Percentiles rank a stretch among this genome's conserved stretches.
phyloP scores from a whole-genome alignment of 148 eudicot genomes.

The Tetragonia tetragonoides region DNA sequence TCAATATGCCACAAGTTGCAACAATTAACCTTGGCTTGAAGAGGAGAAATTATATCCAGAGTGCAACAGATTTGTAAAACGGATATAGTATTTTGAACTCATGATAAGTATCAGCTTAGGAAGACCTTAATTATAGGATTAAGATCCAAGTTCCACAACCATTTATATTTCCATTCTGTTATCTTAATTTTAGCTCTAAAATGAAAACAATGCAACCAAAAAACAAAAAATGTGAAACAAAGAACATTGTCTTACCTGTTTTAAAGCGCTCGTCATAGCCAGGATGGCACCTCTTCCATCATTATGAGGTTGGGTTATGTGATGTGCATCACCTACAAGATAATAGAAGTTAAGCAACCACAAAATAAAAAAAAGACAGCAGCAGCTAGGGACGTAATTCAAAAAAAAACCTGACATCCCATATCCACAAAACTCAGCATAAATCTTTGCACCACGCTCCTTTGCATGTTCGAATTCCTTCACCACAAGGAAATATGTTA shows the following conservation, averaged over 20 bases:
- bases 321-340: slow-evolving; percentile 82
- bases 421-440: slow-evolving; percentile 89
- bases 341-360: background rate
- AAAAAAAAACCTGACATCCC: slow-evolving; percentile 81
- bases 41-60: too few species aligned
- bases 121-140: too few species aligned
- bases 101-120: too few species aligned
- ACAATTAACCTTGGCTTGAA: too few species aligned
- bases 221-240: background rate
- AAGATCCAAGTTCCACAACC: too few species aligned
- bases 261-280: slow-evolving; percentile 88
- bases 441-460: slow-evolving; percentile 80
- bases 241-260: slow-evolving; percentile 50
- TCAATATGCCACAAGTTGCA: background rate
- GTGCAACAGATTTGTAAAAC: too few species aligned
- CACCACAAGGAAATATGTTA: slow-evolving; percentile 17
- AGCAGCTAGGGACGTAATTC: slow-evolving; percentile 4
- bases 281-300: slow-evolving; percentile 94
- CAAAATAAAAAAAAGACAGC: slow-evolving; percentile 4
- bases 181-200: too few species aligned
- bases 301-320: slow-evolving; percentile 88
- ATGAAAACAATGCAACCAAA: background rate
- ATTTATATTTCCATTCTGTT: too few species aligned
- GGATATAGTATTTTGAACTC: too few species aligned
- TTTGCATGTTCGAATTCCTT: slow-evolving; percentile 92